phyloP scores from a whole-genome alignment of 176 grass and related monocot genomes.

The Elymus sibiricus region DNA sequence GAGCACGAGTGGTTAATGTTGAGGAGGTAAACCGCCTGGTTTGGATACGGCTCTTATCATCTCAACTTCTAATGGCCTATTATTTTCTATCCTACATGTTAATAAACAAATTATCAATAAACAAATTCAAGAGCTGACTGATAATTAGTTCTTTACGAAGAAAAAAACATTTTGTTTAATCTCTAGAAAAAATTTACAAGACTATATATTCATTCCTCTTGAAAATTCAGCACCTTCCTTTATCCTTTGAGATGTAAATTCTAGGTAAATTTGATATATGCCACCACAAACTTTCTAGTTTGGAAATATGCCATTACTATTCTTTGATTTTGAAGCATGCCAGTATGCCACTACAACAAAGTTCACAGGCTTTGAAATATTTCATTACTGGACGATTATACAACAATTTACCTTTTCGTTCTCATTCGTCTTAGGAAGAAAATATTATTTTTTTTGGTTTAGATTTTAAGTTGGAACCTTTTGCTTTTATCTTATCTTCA shows the following conservation, averaged over 20 bases:
- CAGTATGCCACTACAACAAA: too few species aligned
- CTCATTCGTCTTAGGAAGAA: background rate
- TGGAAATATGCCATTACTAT: too few species aligned
- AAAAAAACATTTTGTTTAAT: background rate
- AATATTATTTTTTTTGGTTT: background rate
- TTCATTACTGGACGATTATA: too few species aligned
- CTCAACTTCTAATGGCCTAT: slow-evolving; percentile 4
- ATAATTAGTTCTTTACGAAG: background rate
- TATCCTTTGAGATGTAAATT: background rate
- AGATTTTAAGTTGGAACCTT: background rate
- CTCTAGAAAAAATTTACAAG: background rate
- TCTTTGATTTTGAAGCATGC: too few species aligned
- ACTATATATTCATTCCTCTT: background rate
- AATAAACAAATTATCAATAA: slow-evolving; percentile 11
- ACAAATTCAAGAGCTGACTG: background rate
- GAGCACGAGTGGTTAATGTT: slow-evolving; percentile 39
- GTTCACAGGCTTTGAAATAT: too few species aligned
- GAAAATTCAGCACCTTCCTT: background rate
- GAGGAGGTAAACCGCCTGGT: slow-evolving; percentile 58
- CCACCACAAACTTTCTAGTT: too few species aligned
- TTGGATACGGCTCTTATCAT: background rate
- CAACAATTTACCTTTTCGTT: background rate
- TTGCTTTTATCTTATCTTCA: background rate
- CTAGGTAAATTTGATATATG: background rate
- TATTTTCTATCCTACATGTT: slow-evolving; percentile 11